Conservation (phyloP, 169 alveolate species). For the Plasmodium berghei region DNA sequence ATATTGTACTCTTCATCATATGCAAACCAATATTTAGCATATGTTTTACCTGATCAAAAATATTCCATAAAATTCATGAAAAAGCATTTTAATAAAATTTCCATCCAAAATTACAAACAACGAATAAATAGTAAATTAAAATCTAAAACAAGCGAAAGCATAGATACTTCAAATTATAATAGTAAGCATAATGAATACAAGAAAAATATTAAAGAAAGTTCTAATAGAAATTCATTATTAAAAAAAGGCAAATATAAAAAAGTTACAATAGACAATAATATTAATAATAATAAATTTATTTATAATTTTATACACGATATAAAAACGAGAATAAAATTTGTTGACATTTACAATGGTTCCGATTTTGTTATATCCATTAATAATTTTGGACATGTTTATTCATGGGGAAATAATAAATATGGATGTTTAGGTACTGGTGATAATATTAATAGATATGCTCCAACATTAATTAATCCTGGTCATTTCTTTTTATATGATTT, state of each 20-base stretch:
- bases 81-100: slow-evolving; percentile 36
- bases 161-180: slow-evolving; percentile 17
- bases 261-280: slow-evolving; percentile 35
- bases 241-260: slow-evolving; percentile 43
- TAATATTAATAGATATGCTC: slow-evolving; percentile 58
- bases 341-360: slow-evolving; percentile 63
- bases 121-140: slow-evolving; percentile 20
- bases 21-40: slow-evolving; percentile 66
- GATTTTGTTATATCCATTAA: slow-evolving; percentile 70
- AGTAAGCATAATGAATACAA: slow-evolving; percentile 15
- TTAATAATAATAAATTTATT: slow-evolving; percentile 47
- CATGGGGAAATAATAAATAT: slow-evolving; percentile 74
- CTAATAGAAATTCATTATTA: slow-evolving; percentile 28
- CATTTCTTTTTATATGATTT: slow-evolving; percentile 70
- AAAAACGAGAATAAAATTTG: slow-evolving; percentile 62
- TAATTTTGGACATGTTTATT: slow-evolving; percentile 71
- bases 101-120: slow-evolving; percentile 29
- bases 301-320: slow-evolving; percentile 68
- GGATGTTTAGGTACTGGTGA: slow-evolving; percentile 75
- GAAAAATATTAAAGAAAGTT: slow-evolving; percentile 27
- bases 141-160: slow-evolving; percentile 23
- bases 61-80: slow-evolving; percentile 33
- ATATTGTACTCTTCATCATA: slow-evolving; percentile 67
- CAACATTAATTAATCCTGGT: slow-evolving; percentile 72
- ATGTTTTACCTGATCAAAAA: slow-evolving; percentile 56